Evolutionary conservation across 352 stramenopile species (phyloP).

Genomic region (Globisporangium mamillatum): DNA sequence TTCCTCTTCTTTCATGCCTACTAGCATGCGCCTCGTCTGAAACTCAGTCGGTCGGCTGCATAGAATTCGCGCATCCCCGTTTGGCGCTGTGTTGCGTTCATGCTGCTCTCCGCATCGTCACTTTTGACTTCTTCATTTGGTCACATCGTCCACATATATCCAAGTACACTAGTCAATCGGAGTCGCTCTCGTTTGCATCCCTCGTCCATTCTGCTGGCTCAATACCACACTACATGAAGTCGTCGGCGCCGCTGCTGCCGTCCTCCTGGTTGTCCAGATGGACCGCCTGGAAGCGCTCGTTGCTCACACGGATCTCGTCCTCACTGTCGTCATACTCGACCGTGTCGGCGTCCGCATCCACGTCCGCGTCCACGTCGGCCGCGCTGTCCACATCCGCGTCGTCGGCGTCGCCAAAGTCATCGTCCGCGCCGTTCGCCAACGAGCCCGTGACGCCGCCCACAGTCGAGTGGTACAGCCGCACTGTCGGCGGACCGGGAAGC

Average conservation of each 20-base stretch:
- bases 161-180: background rate
- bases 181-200: no score
- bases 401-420: slow-evolving; percentile 26
- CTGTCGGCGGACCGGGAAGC: slow-evolving; percentile 50
- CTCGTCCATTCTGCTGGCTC: no score
- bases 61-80: background rate
- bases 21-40: background rate
- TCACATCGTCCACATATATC: slow-evolving; percentile 1
- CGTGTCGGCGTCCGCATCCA: slow-evolving; percentile 76
- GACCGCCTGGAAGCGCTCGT: slow-evolving; percentile 86
- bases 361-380: slow-evolving; percentile 51
- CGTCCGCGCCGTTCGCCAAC: slow-evolving; percentile 11
- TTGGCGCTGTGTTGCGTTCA: background rate
- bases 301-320: slow-evolving; percentile 88
- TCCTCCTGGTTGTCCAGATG: slow-evolving; percentile 85
- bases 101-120: background rate
- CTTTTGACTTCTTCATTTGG: background rate
- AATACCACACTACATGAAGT: slow-evolving; percentile 59
- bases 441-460: slow-evolving; percentile 22
- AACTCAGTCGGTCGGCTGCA: background rate
- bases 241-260: slow-evolving; percentile 59
- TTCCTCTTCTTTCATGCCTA: background rate
- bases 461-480: slow-evolving; percentile 71
- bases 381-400: slow-evolving; percentile 64
- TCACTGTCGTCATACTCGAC: slow-evolving; percentile 89